These are phyloP conservation scores for Diversispora eburnea DNA, from an alignment of 192 early-diverging fungal species.

Conservation along the genomic window DNA sequence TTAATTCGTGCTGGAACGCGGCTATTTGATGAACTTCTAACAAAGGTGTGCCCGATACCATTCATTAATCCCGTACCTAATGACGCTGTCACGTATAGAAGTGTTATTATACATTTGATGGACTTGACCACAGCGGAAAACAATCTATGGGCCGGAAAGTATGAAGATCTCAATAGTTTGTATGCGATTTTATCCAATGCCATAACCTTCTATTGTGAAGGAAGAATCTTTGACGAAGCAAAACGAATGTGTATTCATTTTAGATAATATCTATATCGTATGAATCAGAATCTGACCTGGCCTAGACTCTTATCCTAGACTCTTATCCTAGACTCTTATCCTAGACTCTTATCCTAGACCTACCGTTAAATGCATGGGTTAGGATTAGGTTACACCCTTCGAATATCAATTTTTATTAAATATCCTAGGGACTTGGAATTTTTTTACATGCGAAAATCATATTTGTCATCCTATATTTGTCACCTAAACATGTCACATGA, in stretches of 20 bases:
- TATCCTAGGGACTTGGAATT: too few species aligned
- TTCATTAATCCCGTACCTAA: constrained; percentile 14
- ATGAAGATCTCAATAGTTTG: neutral
- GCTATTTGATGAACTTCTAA: constrained; percentile 16
- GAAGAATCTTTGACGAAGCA: constrained; percentile 10
- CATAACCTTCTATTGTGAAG: constrained; percentile 1
- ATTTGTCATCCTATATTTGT: too few species aligned
- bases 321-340: too few species aligned
- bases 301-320: too few species aligned
- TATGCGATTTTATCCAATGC: constrained; percentile 19
- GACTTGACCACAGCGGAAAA: constrained; percentile 51
- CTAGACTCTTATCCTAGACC: too few species aligned
- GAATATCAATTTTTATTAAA: too few species aligned
- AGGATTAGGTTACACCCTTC: too few species aligned
- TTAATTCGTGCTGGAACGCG: constrained; percentile 10
- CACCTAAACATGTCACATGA: too few species aligned
- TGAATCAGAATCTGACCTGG: too few species aligned
- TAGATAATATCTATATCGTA: neutral
- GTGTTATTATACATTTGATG: constrained; percentile 47
- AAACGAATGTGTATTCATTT: constrained; percentile 4
- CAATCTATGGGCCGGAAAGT: constrained; percentile 42
- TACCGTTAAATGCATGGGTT: too few species aligned
- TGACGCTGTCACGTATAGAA: constrained; percentile 34
- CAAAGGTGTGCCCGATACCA: neutral
- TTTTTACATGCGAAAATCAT: too few species aligned